These are phyloP conservation scores for Sedum album DNA, from an alignment of 164 flowering plant genomes.

Conservation along the genomic window DNA sequence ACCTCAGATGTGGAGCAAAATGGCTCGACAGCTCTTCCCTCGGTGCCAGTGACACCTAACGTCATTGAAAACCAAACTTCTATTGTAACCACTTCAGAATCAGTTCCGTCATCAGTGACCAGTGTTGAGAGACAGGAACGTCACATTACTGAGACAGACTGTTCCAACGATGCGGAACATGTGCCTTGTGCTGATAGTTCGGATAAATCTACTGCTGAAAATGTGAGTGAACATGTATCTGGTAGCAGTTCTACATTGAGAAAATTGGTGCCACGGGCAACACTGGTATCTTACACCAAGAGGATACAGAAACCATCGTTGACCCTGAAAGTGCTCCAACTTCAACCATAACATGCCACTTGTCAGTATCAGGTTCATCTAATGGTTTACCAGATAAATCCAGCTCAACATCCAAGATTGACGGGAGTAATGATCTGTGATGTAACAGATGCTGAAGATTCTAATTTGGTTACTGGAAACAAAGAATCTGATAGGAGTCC, in stretches of 20 bases:
- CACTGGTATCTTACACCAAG: no score
- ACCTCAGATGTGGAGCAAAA: background rate
- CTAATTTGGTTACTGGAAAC: conserved; percentile 17
- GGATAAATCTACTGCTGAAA: conserved; percentile 17
- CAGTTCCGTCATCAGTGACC: conserved; percentile 12
- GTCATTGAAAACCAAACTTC: conserved; percentile 12
- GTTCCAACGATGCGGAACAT: conserved; percentile 17
- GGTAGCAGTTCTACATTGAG: conserved; percentile 14
- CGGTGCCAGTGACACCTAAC: conserved; percentile 12
- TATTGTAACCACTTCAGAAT: conserved; percentile 16
- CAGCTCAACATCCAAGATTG: no score
- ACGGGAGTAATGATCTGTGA: no score
- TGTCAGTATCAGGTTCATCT: no score
- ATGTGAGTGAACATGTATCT: conserved; percentile 17
- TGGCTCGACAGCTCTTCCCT: conserved; percentile 16
- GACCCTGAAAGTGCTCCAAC: no score
- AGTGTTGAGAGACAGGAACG: conserved; percentile 11
- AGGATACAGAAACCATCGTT: no score
- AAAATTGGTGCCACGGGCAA: no score
- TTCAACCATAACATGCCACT: no score
- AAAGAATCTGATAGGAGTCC: conserved; percentile 25
- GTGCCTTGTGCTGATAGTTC: conserved; percentile 12
- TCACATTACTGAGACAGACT: conserved; percentile 19
- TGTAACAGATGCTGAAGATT: conserved; percentile 9
- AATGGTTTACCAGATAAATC: no score